Conservation (phyloP, 1,284 basidiomycete genomes). For the Heterobasidion parviporum region DNA sequence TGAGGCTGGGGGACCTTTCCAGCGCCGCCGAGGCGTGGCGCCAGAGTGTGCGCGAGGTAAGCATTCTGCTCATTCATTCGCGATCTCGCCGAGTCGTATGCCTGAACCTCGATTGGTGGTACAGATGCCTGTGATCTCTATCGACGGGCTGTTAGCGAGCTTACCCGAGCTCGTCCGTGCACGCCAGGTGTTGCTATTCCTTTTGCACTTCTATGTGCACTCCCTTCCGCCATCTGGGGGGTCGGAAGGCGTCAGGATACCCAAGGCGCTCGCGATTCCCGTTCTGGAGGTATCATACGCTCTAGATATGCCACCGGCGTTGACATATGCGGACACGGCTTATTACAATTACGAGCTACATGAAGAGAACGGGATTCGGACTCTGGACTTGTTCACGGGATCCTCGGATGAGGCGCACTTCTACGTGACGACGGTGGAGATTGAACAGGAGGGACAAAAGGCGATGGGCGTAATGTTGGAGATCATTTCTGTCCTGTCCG, state of each 20-base stretch:
- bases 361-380: slow-evolving; percentile 13
- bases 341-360: slow-evolving; percentile 40
- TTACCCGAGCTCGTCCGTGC: slow-evolving; percentile 32
- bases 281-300: slow-evolving; percentile 35
- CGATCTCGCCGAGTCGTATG: neutral
- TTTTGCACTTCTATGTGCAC: slow-evolving; percentile 48
- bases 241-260: slow-evolving; percentile 20
- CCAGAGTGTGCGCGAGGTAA: slow-evolving; percentile 24
- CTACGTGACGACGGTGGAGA: slow-evolving; percentile 45
- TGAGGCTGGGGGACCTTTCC: slow-evolving; percentile 18
- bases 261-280: slow-evolving; percentile 37
- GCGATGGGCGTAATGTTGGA: slow-evolving; percentile 44
- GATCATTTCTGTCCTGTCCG: slow-evolving; percentile 26
- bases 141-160: slow-evolving; percentile 20
- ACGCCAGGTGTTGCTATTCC: slow-evolving; percentile 41
- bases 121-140: slow-evolving; percentile 22
- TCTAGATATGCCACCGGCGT: slow-evolving; percentile 46
- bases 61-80: neutral
- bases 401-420: slow-evolving; percentile 49
- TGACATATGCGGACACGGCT: slow-evolving; percentile 54
- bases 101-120: neutral
- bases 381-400: slow-evolving; percentile 35
- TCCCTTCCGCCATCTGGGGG: slow-evolving; percentile 14
- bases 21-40: slow-evolving; percentile 25
- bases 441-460: slow-evolving; percentile 45